Evolutionary conservation across 139 green algal species (phyloP).

Genomic region (Chlamydomonas applanata): DNA sequence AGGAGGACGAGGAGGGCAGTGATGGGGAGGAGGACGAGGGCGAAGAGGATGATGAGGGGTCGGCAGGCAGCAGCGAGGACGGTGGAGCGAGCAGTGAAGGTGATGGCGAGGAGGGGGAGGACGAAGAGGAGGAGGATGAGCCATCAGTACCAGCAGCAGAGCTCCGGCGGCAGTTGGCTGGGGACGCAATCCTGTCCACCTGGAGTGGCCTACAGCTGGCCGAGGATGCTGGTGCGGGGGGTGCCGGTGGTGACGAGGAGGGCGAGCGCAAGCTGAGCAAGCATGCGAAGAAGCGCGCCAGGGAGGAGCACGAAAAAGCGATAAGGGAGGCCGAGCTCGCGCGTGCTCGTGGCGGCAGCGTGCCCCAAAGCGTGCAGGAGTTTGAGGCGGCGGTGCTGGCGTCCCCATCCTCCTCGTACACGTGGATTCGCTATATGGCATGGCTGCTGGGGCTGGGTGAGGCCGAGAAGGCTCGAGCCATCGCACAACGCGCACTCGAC

Average conservation of each 20-base stretch:
- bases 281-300: slow-evolving; percentile 55
- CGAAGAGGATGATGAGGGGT: slow-evolving; percentile 1
- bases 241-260: slow-evolving; percentile 10
- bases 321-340: slow-evolving; percentile 61
- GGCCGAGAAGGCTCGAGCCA: slow-evolving; percentile 58
- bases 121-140: not conserved
- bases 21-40: slow-evolving; percentile 17
- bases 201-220: slow-evolving; percentile 35
- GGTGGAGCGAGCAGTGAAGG: not conserved
- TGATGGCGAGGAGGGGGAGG: not conserved
- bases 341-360: slow-evolving; percentile 25
- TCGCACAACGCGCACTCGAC: slow-evolving; percentile 84
- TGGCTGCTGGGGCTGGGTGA: slow-evolving; percentile 82
- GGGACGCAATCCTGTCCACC: not conserved
- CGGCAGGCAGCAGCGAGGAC: too few relatives aligned
- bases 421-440: slow-evolving; percentile 97
- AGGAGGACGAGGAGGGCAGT: slow-evolving; percentile 21
- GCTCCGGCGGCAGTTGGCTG: slow-evolving; percentile 3
- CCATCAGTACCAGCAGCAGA: not conserved
- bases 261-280: slow-evolving; percentile 46
- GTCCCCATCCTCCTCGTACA: slow-evolving; percentile 74
- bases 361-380: slow-evolving; percentile 65
- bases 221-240: slow-evolving; percentile 16
- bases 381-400: slow-evolving; percentile 83
- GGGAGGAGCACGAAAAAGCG: slow-evolving; percentile 51